Evolutionary conservation across 768 basidiomycete species (phyloP), one percentile per base, ranked within the genome.

Genomic region (Saitozyma sp.): DNA sequence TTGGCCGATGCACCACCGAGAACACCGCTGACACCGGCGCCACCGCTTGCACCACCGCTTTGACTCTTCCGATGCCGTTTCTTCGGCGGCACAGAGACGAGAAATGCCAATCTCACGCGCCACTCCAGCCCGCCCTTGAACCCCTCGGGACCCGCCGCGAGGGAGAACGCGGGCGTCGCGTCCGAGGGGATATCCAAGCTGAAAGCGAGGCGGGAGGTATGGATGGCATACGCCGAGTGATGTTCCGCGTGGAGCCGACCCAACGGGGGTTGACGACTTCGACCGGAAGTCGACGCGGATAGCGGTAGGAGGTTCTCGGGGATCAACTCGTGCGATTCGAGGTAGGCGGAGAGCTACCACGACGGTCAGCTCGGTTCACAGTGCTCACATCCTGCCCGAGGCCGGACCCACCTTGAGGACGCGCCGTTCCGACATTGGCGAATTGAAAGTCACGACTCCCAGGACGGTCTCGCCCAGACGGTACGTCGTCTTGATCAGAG

Each of bases 181-280:
- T 96, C 95, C 1, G 89, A 86, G 0, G 94, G 95, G 61, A 99
- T 94, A 74, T 94, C 92, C 2, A 99, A 85, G 13, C 88, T 82
- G 80, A 98, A 97, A 0, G 89, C 87, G 39, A 90, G 87, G 37
- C 93, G 87, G 0, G 87, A 82, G 0, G 87, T 87, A 50, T 88
- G 85, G 3, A 86, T 78, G 6, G 88, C 85, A 72, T 92, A 88
- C 10, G 88, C 86, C 0, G 89, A 85, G 70, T 90, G 88, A 55
- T 91, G 87, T 75, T 96, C 92, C 0, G 92, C 90, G 71, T 96
- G 91, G 0, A 90, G 83, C 9, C 92, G 86, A 37, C 86, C 83
- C 66, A 89, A 80, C 65, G 87, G 82, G 41, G 68, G 65, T 49
- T 73, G 77, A 50, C 69, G 58, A 56, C 66, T 69, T 50, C 69